Evolutionary conservation across 73 alveolate species (phyloP), one percentile per base, ranked within the genome.

Genomic region (Urostyla sp.): DNA sequence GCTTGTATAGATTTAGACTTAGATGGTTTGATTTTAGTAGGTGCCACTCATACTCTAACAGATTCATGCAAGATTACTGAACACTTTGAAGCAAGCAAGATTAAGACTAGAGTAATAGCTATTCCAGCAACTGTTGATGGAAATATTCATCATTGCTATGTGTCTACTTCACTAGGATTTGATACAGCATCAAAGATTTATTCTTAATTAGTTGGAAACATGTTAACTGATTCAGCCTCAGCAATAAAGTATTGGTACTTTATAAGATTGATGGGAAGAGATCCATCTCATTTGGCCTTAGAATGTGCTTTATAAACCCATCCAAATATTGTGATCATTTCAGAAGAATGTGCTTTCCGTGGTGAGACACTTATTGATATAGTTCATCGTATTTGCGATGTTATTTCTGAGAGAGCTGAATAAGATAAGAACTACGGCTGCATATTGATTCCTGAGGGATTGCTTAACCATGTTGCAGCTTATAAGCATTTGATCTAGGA

Each of bases 181-280:
- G 98, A 94, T 46, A 66, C 97, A 37, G 93, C 94, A 8, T 86
- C 98, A 0, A 92, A 92, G 78, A 87, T 94, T 46, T 85, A 92
- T 67, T 90, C 97, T n/a, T 89, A 94, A 76, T 66, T 94, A 74
- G 90, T 82, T 24, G 98, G 95, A 20, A 91, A 87, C 53, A 91
- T 79, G 51, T 84, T 88, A 83, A 66, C 90, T 72, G 97, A 94
- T 74, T 85, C 91, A 50, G 97, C 98, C 5, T 85, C 96, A 28
- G 98, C 98, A 37, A 88, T 92, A 15, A 94, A 94, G 88, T 94
- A 94, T 74, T 94, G 96, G 92, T 94, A 94, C 76, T 92, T 94
- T 91, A 81, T 94, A 38, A 85, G 96, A 60, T 80, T 92, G 61
- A 94, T 94, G 98, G 98, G 97, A 32, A 80, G 97, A 54, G 96